phyloP scores from a whole-genome alignment of 2,329 filamentous ascomycete genomes.

The Coniochaeta sp. region DNA sequence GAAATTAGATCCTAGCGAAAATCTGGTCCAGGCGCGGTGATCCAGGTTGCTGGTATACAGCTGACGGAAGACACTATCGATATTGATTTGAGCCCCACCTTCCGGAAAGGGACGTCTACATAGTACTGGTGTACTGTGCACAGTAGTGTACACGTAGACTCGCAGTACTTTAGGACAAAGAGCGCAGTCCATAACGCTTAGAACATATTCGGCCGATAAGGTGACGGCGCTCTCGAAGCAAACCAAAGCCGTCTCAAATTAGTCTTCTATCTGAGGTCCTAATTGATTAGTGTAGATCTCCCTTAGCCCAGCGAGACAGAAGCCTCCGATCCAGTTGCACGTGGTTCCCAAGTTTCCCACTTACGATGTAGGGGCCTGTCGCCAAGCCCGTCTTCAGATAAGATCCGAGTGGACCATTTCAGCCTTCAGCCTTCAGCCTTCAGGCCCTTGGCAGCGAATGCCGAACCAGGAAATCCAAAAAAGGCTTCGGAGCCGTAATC shows the following conservation, averaged over 20 bases:
- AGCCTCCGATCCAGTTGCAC: background rate
- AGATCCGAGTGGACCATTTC: background rate
- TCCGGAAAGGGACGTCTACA: too few relatives aligned
- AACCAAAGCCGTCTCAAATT: too few relatives aligned
- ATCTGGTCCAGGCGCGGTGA: background rate
- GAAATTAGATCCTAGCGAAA: background rate
- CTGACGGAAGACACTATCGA: background rate
- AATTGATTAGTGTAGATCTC: too few relatives aligned
- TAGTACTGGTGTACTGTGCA: too few relatives aligned
- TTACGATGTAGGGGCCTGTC: background rate
- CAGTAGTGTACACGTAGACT: too few relatives aligned
- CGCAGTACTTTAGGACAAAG: too few relatives aligned
- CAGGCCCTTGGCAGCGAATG: background rate
- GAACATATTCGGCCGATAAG: too few relatives aligned
- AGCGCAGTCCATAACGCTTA: too few relatives aligned
- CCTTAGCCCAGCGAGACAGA: background rate
- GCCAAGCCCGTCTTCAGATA: background rate
- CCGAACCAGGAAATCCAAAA: too few relatives aligned
- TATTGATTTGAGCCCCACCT: background rate
- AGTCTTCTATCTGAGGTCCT: too few relatives aligned
- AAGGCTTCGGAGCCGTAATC: background rate
- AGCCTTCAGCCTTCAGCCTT: background rate
- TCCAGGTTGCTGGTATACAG: background rate
- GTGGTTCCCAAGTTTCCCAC: background rate
- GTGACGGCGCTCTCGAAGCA: too few relatives aligned